Evolutionary conservation across 2,329 filamentous ascomycete genomes (phyloP).

Genomic region (Pseudogymnoascus destructans): DNA sequence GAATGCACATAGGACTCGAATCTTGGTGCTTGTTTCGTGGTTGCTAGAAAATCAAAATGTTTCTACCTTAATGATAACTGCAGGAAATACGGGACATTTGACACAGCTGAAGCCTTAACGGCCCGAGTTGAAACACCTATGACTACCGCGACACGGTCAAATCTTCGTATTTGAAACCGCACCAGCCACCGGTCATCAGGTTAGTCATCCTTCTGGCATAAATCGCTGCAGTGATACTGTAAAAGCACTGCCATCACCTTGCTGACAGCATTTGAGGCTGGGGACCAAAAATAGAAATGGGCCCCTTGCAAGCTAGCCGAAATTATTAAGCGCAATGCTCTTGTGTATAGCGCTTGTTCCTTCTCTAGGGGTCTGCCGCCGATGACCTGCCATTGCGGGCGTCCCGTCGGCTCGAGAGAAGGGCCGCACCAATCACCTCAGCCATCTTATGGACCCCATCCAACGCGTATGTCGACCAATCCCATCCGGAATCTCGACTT

Average conservation of each 20-base stretch:
- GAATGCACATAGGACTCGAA: not conserved
- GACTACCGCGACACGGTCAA: not conserved
- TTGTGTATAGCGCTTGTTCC: not conserved
- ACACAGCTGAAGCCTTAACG: slow-evolving; percentile 8
- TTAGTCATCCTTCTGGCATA: not conserved
- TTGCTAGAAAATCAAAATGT: not conserved
- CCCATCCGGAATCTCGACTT: not conserved
- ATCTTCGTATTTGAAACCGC: not conserved
- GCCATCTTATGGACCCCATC: slow-evolving; percentile 1
- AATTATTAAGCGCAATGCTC: slow-evolving; percentile 3
- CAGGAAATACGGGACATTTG: not conserved
- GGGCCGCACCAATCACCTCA: slow-evolving; percentile 1
- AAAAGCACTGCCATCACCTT: not conserved
- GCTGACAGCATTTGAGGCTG: slow-evolving; percentile 7
- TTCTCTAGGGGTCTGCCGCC: not conserved
- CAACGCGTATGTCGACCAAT: not conserved
- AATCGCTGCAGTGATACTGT: not conserved
- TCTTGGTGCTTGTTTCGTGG: not conserved
- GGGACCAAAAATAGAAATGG: not conserved
- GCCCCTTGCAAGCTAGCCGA: not conserved
- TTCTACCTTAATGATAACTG: not conserved
- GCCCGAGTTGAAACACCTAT: slow-evolving; percentile 4
- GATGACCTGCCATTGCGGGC: not conserved
- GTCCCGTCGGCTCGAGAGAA: not conserved
- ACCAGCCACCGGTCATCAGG: not conserved